Base-by-base conservation (phyloP, 306 rosid species). In the Styphnolobium japonicum region DNA sequence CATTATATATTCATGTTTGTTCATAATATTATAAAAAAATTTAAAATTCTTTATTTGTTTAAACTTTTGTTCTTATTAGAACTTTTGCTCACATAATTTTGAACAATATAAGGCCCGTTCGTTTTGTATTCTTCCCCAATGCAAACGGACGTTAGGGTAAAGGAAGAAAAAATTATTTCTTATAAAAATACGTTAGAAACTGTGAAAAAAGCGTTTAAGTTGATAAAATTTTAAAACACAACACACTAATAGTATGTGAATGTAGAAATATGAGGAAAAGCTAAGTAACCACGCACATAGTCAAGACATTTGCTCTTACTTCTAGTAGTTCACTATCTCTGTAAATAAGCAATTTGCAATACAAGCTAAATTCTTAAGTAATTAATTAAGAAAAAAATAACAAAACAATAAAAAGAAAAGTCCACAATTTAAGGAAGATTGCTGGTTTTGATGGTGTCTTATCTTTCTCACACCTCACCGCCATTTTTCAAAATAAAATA, bases 341-440 rank as follows among this genome's bases (percentile, higher is more conserved):
- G 0, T 9, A 70, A 21, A 31, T 22, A 51, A 61, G 52, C 33
- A 33, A 58, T 42, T 68, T 68, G 14, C 19, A 12, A 36, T 15
- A 21, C 39, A 15, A 43, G 53, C 43, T 33, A 79, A 33, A n/a
- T 57, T 42, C 12, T 52, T 37, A 18, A 0, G 10, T 34, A 48
- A 14, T 15, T 4, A 37, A 43, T 42, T 31, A 0, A 3, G 21
- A 1, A 19, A 48, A 56, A 71, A 34, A 36, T 16, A n/a, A 18
- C 3, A 0, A 68, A 64, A 56, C 34, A 58, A 3, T 9, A 15
- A 43, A 81, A 46, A 76, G 70, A 2, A 67, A 68, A 29, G 1
- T 10, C 77, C 69, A 6, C 48, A 79, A 49, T 79, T 73, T 60
- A 57, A 58, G 77, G 77, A 75, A 75, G 40, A 16, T 23, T 67